Evolutionary conservation across 192 early-diverging fungal species (phyloP).

Genomic region (Helicostylum pulchrum): DNA sequence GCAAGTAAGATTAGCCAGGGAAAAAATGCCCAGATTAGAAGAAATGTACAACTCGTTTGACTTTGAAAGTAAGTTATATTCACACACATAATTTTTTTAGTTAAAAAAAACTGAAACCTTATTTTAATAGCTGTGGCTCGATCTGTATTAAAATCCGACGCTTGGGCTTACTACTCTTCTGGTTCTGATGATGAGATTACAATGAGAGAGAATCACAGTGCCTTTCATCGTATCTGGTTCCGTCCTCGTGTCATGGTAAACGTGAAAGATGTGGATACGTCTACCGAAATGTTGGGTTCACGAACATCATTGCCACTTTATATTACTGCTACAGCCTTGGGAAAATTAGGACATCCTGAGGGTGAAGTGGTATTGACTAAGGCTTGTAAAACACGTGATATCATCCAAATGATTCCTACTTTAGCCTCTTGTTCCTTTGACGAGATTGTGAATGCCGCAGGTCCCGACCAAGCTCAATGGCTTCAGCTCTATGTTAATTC

Average conservation of each 20-base stretch:
- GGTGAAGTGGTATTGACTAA: conserved; percentile 68
- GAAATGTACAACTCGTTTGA: conserved; percentile 69
- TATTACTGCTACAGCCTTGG: conserved; percentile 75
- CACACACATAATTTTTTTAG: background rate
- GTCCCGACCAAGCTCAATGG: conserved; percentile 49
- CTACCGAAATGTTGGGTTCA: conserved; percentile 62
- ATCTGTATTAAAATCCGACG: conserved; percentile 54
- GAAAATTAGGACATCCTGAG: conserved; percentile 67
- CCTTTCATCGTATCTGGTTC: conserved; percentile 69
- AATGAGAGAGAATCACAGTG: conserved; percentile 75
- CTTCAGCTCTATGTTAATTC: conserved; percentile 86
- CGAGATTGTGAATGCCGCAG: conserved; percentile 56
- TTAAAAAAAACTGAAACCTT: background rate
- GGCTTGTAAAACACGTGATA: conserved; percentile 41
- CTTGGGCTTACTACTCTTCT: conserved; percentile 83
- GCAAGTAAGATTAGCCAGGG: conserved; percentile 20
- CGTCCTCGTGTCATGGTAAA: conserved; percentile 72
- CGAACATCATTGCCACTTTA: conserved; percentile 62
- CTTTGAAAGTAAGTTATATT: conserved; percentile 52
- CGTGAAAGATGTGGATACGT: conserved; percentile 61
- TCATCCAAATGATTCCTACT: conserved; percentile 78
- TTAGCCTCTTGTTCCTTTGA: conserved; percentile 71
- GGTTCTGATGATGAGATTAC: conserved; percentile 82
- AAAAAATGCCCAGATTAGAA: conserved; percentile 48
- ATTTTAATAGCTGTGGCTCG: conserved; percentile 49